Base-by-base conservation (phyloP, 148 eudicot species). In the Rhododendron mucronatum region DNA sequence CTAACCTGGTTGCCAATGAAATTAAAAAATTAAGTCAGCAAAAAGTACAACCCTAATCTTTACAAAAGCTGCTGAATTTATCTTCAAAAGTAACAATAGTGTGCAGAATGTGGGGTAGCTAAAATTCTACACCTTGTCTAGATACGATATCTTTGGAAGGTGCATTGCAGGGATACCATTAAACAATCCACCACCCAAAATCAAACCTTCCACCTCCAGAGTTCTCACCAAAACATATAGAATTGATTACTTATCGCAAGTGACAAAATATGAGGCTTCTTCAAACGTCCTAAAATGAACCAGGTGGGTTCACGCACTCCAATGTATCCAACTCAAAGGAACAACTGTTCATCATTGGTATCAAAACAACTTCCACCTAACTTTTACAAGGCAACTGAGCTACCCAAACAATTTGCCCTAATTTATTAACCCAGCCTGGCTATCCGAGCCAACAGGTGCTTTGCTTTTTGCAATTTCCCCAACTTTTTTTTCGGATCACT, bases 331-430 rank as follows among this genome's bases (percentile, higher is more conserved):
- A 41, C 30, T 45, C 57, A 47, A 47, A 78, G 81, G 33, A 45
- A 37, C 1, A 37, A 35, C n/a, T 15, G 47, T 75, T 75, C n/a
- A 75, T 75, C 79, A 75, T 18, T 7, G 75, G 20, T 71, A 71
- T 75, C 10, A 37, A 75, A 75, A 75, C 48, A 75, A 37, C 79
- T 37, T 75, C 47, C 79, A 39, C 79, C n/a, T 41, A 78, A 18
- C 81, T 44, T 78, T 23, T 44, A 20, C 75, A 78, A 78, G 81
- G 55, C 51, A 78, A 78, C 50, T 45, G 81, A 78, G n/a, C 18
- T 23, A 78, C 53, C 51, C 7, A 78, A 78, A 44, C 30, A 45
- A 3, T 78, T 20, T 47, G 53, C n/a, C 33, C 33, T 9, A 45
- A 3, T 21, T 44, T 78, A 44, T 44, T 78, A 78, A 78, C 48